Evolutionary conservation across 2,329 filamentous ascomycete genomes (phyloP), one percentile per base, ranked within the genome.

Genomic region (Aspergillus caelatus): DNA sequence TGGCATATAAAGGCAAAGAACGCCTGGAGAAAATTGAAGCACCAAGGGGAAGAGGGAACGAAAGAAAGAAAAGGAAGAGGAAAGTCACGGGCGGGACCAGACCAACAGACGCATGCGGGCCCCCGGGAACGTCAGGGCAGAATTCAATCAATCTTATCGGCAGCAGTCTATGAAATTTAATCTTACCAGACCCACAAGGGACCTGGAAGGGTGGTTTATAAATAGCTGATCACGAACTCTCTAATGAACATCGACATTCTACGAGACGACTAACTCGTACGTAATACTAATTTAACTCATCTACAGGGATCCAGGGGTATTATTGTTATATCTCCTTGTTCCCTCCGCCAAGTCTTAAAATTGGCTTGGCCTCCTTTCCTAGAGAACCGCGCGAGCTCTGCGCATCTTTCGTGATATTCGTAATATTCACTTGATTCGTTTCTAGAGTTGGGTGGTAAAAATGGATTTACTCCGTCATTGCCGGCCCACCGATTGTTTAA

Each of bases 21-120:
- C 30, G 30, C 19, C 23, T 26, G 26, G 28, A 26, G 43, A 32
- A 39, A 46, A 46, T 46, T 23, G 43, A 46, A 26, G n/a, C 16
- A 39, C 11, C 32, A 53, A 21, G 12, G 36, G 32, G 53, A n/a
- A 57, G 23, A 16, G 32, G 50, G 50, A 26, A 54, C 36, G 30
- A 32, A 61, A 67, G 26, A 43, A 45, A 58, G 34, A 57, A 52
- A 60, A 41, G 52, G 46, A 55, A 60, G 52, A 58, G 55, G 50
- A n/a, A 55, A 63, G 45, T 36, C 36, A 50, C 48, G 50, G 34
- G 34, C 36, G 36, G 41, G 43, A 52, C 56, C 59, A 59, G 55
- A 26, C 60, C 16, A 58, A 58, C 64, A 59, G 60, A 66, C 62
- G 64, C 64, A 64, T 68, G 68, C 68, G 66, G 68, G 67, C 64